Conservation (phyloP, 257 asterid genomes). For the Nicotiana sylvestris region DNA sequence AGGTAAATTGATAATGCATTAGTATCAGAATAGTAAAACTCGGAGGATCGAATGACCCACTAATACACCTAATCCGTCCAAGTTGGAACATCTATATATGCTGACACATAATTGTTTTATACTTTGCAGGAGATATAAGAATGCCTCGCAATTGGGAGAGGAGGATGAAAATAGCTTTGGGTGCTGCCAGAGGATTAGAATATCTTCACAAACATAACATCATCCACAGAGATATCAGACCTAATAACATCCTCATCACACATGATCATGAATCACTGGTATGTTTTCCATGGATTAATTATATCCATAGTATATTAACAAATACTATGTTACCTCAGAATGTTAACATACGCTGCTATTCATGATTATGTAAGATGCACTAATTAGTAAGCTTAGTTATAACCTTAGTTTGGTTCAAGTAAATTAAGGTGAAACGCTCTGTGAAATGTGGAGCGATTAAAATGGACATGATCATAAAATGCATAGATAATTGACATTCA, state of each 20-base stretch:
- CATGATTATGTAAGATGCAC: no score
- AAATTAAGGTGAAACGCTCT: background rate
- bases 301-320: background rate
- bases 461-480: background rate
- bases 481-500: background rate
- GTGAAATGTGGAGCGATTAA: background rate
- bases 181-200: slow-evolving; percentile 66
- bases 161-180: slow-evolving; percentile 62
- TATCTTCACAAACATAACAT: slow-evolving; percentile 51
- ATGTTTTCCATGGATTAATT: background rate
- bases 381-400: no score
- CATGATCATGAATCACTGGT: slow-evolving; percentile 75
- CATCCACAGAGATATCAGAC: slow-evolving; percentile 69
- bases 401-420: background rate
- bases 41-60: background rate
- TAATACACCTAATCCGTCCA: background rate
- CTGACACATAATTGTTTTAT: background rate
- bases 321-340: background rate
- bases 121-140: slow-evolving; percentile 29
- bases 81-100: background rate
- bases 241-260: slow-evolving; percentile 66
- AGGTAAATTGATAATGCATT: slow-evolving; percentile 20
- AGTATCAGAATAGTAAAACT: background rate
- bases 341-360: no score
- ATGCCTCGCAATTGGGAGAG: slow-evolving; percentile 51